Evolutionary conservation across 78 protist genomes (phyloP).

Genomic region (Polysphondylium violaceum): DNA sequence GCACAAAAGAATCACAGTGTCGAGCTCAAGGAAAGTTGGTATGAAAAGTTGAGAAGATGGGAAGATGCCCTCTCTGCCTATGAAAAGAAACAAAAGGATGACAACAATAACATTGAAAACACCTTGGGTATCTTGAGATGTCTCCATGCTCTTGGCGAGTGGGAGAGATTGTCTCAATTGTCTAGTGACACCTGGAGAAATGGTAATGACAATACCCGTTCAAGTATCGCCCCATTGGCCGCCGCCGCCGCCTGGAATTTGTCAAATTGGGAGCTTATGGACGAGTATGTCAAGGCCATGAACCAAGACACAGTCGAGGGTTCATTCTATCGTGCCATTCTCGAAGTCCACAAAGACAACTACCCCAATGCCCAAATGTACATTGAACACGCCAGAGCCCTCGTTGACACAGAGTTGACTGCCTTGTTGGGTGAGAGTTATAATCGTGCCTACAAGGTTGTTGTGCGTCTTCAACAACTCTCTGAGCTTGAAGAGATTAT

Average conservation of each 20-base stretch:
- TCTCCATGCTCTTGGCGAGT: constrained; percentile 95
- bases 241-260: constrained; percentile 96
- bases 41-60: constrained; percentile 98
- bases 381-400: constrained; percentile 86
- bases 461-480: constrained; percentile 92
- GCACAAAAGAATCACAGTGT: constrained; percentile 84
- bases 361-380: constrained; percentile 49
- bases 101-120: constrained; percentile 38
- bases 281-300: constrained; percentile 83
- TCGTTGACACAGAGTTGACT: constrained; percentile 92
- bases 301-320: constrained; percentile 74
- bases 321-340: constrained; percentile 85
- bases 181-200: constrained; percentile 81
- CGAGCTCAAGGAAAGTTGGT: constrained; percentile 91
- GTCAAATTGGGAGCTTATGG: constrained; percentile 83
- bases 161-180: constrained; percentile 84
- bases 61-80: constrained; percentile 93
- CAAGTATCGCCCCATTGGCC: constrained; percentile 90
- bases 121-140: constrained; percentile 95
- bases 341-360: constrained; percentile 81
- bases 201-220: constrained; percentile 17
- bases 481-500: constrained; percentile 95
- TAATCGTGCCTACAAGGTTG: constrained; percentile 88
- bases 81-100: constrained; percentile 83
- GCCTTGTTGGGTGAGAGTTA: constrained; percentile 94